Percentiles rank a stretch among this genome's conserved stretches.
These are phyloP conservation scores for Zasmidium citrigriseum DNA, from an alignment of 2,329 filamentous ascomycete species.

Conservation along the genomic window DNA sequence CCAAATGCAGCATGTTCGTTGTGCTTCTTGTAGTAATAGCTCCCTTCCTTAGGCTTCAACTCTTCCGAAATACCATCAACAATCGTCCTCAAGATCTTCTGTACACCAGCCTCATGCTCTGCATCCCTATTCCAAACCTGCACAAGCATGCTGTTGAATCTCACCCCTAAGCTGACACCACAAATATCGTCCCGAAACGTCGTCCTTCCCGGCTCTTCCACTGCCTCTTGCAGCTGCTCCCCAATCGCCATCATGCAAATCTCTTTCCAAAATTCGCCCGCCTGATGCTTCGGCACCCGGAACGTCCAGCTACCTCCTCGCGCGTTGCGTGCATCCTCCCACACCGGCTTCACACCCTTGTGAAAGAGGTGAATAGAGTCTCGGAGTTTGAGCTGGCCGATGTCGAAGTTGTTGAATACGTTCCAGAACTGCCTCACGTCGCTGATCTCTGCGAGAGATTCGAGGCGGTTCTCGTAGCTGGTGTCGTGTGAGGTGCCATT, in stretches of 20 bases:
- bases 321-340: constrained; percentile 85
- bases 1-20: constrained; percentile 75
- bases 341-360: constrained; percentile 77
- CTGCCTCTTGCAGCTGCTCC: constrained; percentile 72
- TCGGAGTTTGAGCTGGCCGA: constrained; percentile 70
- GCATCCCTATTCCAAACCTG: constrained; percentile 92
- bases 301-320: constrained; percentile 91
- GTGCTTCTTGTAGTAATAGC: constrained; percentile 79
- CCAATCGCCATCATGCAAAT: constrained; percentile 81
- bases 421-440: constrained; percentile 53
- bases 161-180: constrained; percentile 81
- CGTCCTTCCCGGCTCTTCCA: constrained; percentile 56
- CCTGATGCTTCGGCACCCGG: constrained; percentile 74
- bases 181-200: constrained; percentile 77
- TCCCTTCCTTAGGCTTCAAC: constrained; percentile 65
- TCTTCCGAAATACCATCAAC: constrained; percentile 72
- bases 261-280: constrained; percentile 76
- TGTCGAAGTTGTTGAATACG: constrained; percentile 70
- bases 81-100: constrained; percentile 71
- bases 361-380: constrained; percentile 74
- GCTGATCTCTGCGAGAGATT: constrained; percentile 47
- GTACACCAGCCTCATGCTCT: constrained; percentile 75
- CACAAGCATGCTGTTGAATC: constrained; percentile 86
- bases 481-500: constrained; percentile 26
- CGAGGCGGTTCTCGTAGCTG: constrained; percentile 49